Evolutionary conservation across 768 basidiomycete species (phyloP).

Genomic region (Panaeolus cyanescens): DNA sequence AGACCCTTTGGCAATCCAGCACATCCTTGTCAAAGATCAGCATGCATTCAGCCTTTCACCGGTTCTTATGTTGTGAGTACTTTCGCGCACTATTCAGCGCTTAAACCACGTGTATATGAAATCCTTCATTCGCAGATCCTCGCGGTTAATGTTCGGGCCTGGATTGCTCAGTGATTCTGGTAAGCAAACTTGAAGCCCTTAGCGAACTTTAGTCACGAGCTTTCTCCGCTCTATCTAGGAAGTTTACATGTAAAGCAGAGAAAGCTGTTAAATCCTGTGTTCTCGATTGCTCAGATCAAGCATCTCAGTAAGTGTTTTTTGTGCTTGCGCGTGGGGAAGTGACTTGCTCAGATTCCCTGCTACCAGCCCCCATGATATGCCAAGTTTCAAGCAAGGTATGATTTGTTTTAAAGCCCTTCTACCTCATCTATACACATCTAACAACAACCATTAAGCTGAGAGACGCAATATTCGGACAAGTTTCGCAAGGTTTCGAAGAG

Average conservation of each 20-base stretch:
- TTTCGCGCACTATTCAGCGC: not conserved
- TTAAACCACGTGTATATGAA: constrained; percentile 28
- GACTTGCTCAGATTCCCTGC: not conserved
- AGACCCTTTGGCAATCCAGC: constrained; percentile 47
- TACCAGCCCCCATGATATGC: not conserved
- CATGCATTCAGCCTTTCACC: constrained; percentile 14
- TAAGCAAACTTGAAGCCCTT: constrained; percentile 1
- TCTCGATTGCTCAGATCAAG: constrained; percentile 42
- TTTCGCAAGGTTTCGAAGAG: too few species aligned
- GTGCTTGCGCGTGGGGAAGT: not conserved
- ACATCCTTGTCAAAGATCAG: constrained; percentile 44
- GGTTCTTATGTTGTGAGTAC: constrained; percentile 17
- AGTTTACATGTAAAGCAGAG: constrained; percentile 42
- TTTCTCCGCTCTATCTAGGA: constrained; percentile 24
- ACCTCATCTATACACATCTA: too few species aligned
- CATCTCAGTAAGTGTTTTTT: constrained; percentile 20
- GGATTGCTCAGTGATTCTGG: constrained; percentile 24
- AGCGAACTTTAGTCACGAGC: not conserved
- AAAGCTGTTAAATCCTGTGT: constrained; percentile 47
- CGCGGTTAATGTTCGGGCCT: constrained; percentile 20
- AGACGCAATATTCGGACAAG: too few species aligned
- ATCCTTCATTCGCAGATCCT: constrained; percentile 20
- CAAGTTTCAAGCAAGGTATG: not conserved
- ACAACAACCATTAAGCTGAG: too few species aligned
- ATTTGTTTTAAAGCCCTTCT: too few species aligned